Evolutionary conservation across 2,329 filamentous ascomycete species (phyloP).

Genomic region (Hyphodiscus sp.): DNA sequence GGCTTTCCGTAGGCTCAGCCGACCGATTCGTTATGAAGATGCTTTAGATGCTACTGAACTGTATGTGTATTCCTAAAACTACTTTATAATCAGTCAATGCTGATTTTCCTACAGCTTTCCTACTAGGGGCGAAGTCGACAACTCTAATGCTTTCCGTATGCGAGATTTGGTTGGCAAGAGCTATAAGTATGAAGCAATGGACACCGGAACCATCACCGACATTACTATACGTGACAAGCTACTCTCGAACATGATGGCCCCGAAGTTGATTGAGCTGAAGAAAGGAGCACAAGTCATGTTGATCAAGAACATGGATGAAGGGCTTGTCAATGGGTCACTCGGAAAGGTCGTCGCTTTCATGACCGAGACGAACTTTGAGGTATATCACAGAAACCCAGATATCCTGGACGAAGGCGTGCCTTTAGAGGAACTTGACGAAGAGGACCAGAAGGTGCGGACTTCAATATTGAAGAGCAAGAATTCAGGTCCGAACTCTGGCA

Average conservation of each 20-base stretch:
- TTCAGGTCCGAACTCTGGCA: conserved; percentile 40
- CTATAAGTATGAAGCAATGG: conserved; percentile 64
- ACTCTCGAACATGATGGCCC: conserved; percentile 88
- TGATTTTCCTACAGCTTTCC: conserved; percentile 55
- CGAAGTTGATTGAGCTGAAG: conserved; percentile 72
- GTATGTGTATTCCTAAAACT: conserved; percentile 33
- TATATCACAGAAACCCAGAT: conserved; percentile 51
- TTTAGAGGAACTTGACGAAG: conserved; percentile 37
- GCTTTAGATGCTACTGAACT: conserved; percentile 79
- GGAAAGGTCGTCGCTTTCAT: conserved; percentile 82
- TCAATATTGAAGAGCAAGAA: conserved; percentile 32
- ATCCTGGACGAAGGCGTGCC: conserved; percentile 43
- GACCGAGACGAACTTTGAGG: conserved; percentile 56
- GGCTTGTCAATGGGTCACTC: conserved; percentile 87
- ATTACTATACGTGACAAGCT: conserved; percentile 66
- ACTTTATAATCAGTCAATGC: not conserved
- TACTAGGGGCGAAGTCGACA: conserved; percentile 82
- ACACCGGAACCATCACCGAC: conserved; percentile 65
- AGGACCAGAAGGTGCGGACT: conserved; percentile 34
- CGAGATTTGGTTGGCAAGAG: conserved; percentile 60
- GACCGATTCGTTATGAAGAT: conserved; percentile 67
- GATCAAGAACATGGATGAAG: conserved; percentile 98
- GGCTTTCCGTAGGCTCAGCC: conserved; percentile 66
- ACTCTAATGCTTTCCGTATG: conserved; percentile 73
- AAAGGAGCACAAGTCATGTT: conserved; percentile 96